These are phyloP conservation scores for Aegilops umbellulata DNA, from an alignment of 176 grass and related monocot species.

Conservation along the genomic window DNA sequence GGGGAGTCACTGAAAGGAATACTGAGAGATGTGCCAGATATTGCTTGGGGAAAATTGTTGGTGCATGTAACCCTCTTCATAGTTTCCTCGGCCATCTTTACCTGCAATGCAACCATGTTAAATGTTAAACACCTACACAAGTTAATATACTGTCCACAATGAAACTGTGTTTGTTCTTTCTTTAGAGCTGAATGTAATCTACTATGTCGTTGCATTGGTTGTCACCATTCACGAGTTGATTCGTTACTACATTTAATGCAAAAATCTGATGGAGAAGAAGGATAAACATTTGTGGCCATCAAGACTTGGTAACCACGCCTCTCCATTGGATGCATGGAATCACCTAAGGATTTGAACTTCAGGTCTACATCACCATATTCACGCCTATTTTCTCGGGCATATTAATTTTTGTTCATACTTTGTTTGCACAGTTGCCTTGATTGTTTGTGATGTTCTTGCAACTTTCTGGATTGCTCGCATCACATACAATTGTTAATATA, in stretches of 20 bases:
- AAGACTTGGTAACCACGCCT: not conserved
- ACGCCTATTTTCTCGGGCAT: not conserved
- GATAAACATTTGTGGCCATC: not conserved
- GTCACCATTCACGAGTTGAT: not conserved
- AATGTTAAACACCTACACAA: constrained; percentile 13
- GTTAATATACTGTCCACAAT: not conserved
- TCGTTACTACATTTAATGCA: not conserved
- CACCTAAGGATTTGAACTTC: not conserved
- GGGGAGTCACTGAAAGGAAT: constrained; percentile 4
- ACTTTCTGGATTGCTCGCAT: not conserved
- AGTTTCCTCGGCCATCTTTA: constrained; percentile 72
- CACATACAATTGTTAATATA: not conserved
- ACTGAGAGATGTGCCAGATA: constrained; percentile 22
- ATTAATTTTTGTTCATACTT: not conserved
- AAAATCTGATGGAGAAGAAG: not conserved
- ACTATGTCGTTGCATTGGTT: not conserved
- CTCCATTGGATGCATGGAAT: not conserved
- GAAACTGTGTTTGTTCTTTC: not conserved
- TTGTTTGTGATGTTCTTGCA: not conserved
- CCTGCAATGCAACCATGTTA: constrained; percentile 34
- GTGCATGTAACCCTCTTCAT: constrained; percentile 45
- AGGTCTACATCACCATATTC: not conserved
- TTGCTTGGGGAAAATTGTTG: not conserved
- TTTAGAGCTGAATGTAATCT: not conserved
- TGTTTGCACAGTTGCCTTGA: not conserved